These are phyloP conservation scores for Pyrenula massariospora DNA, from an alignment of 495 filamentous ascomycete genomes.

Conservation along the genomic window DNA sequence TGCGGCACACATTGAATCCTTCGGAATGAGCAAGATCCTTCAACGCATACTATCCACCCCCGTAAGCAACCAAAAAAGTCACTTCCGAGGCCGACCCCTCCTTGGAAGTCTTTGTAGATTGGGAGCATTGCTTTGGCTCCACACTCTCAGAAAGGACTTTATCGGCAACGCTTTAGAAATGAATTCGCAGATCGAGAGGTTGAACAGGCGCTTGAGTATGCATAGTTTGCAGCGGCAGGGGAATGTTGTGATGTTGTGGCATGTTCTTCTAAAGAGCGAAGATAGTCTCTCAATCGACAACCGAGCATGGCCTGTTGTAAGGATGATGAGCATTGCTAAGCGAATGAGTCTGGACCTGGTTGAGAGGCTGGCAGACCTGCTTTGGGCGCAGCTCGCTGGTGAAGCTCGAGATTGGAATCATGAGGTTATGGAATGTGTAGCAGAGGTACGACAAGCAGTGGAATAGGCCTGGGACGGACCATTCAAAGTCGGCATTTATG, in stretches of 20 bases:
- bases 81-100: neutral
- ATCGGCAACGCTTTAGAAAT: neutral
- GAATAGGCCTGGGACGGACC: no score
- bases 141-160: neutral
- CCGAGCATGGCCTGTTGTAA: neutral
- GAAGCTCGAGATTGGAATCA: no score
- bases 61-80: neutral
- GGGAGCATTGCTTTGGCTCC: neutral
- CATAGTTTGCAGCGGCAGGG: neutral
- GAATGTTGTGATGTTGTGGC: neutral
- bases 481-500: no score
- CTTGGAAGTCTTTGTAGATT: neutral
- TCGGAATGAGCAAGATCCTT: neutral
- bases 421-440: no score
- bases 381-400: no score
- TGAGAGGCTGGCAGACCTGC: neutral
- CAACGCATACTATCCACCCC: neutral
- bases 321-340: neutral
- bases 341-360: neutral
- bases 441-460: no score
- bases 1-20: neutral
- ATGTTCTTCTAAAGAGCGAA: neutral
- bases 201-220: neutral
- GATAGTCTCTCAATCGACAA: neutral
- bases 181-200: neutral